phyloP scores from a whole-genome alignment of 495 filamentous ascomycete species.

The Amphirosellinia nigrospora region DNA sequence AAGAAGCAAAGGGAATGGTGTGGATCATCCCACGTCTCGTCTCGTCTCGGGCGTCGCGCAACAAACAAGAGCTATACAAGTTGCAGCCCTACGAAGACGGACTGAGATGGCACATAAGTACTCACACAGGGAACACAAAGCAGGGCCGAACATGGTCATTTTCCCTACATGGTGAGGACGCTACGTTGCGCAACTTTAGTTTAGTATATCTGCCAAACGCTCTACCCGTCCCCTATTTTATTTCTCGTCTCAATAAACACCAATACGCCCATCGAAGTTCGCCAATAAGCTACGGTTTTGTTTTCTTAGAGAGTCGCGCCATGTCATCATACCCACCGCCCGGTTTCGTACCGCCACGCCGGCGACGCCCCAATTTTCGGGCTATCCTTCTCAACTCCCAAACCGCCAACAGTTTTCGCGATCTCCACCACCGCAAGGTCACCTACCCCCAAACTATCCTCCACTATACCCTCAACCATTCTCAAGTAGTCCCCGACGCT shows the following conservation, averaged over 20 bases:
- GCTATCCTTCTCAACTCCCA: slow-evolving; percentile 1
- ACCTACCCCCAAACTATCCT: not conserved
- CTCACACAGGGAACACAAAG: not conserved
- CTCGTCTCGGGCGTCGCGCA: slow-evolving; percentile 20
- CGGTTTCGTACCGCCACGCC: slow-evolving; percentile 6
- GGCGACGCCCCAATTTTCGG: slow-evolving; percentile 10
- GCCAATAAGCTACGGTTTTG: not conserved
- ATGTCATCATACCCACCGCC: slow-evolving; percentile 13
- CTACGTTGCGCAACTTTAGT: not conserved
- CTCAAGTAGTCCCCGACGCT: slow-evolving; percentile 10
- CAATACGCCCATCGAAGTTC: not conserved
- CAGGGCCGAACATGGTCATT: not conserved
- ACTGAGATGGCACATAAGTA: not conserved
- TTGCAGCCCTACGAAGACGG: slow-evolving; percentile 7
- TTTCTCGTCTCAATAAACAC: not conserved
- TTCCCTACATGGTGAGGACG: not conserved
- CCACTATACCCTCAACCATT: slow-evolving; percentile 6
- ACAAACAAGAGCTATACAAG: slow-evolving; percentile 7
- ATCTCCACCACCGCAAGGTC: not conserved
- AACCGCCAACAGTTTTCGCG: slow-evolving; percentile 20
- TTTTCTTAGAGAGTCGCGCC: slow-evolving; percentile 6
- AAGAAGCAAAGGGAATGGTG: slow-evolving; percentile 20
- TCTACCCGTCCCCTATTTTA: not conserved
- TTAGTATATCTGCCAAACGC: not conserved
- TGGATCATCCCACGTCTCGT: slow-evolving; percentile 21